Evolutionary conservation across 2,329 filamentous ascomycete species (phyloP).

Genomic region (Penicillium expansum): DNA sequence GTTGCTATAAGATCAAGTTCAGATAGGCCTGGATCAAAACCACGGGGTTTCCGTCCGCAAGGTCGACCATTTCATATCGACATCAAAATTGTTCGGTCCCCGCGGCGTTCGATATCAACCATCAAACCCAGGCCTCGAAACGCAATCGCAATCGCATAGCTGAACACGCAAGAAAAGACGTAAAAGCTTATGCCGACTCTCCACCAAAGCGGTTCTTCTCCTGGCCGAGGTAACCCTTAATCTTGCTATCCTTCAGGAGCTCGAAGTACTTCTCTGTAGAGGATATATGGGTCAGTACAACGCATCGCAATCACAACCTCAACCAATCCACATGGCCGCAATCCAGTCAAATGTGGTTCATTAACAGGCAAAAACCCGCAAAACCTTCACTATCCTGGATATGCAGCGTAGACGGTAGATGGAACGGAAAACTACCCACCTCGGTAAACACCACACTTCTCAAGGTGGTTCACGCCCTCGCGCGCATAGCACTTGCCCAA

Average conservation of each 20-base stretch:
- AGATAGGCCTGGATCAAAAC: neutral
- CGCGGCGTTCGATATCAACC: neutral
- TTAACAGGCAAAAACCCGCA: neutral
- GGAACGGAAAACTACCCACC: constrained; percentile 46
- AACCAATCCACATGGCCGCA: neutral
- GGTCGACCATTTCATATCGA: neutral
- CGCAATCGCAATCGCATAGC: constrained; percentile 7
- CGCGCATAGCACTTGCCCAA: constrained; percentile 65
- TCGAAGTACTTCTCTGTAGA: constrained; percentile 63
- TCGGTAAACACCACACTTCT: constrained; percentile 65
- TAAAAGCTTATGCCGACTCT: constrained; percentile 25
- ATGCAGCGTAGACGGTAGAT: neutral
- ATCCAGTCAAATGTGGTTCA: neutral
- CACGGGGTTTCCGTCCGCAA: neutral
- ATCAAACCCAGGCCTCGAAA: neutral
- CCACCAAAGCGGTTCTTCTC: constrained; percentile 59
- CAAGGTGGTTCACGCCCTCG: constrained; percentile 65
- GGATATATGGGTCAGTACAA: neutral
- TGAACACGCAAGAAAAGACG: constrained; percentile 1
- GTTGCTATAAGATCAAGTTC: neutral
- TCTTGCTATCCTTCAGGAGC: constrained; percentile 60
- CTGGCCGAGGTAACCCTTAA: constrained; percentile 62
- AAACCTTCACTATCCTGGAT: neutral
- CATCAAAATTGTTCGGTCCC: neutral
- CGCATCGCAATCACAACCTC: neutral